Evolutionary conservation across 306 rosid genomes (phyloP), one percentile per base, ranked within the genome.

Genomic region (Trifolium dubium): DNA sequence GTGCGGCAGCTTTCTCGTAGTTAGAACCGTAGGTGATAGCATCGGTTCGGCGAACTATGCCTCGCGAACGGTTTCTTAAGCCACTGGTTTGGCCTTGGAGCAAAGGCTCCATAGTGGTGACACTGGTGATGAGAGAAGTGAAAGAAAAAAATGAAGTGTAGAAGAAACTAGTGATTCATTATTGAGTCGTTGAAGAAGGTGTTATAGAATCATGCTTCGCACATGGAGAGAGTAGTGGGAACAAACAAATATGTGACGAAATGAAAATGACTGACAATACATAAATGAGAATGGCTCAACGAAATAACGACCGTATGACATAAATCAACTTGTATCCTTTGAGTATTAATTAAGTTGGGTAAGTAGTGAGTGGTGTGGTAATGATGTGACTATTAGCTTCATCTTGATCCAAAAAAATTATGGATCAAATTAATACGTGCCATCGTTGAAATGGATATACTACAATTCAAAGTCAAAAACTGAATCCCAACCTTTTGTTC

Each of bases 1-100:
- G 89, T 0, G 97, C 98, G 2, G 97, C 98, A 2, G 98, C 98
- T 85, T 83, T 91, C 79, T 84, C 87, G 69, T 79, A 85, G 37
- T 80, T 47, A 44, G 97, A 80, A 71, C 98, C 99, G 75, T 61
- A 76, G 49, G 92, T 61, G 75, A 94, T 79, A 32, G 97, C 97
- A 40, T 94, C 88, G 9, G 95, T 39, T 67, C 92, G 92, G 12
- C 84, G 84, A 30, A 7, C 8, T 15, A 31, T 2, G 34, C 77
- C 73, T 32, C 72, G 61, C 50, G 60, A 14, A 13, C 34, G 69
- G 69, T 1, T 28, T 29, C 64, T 44, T 71, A n/a, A 64, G 29
- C 69, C 81, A 73, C 98, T 87, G 86, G 70, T 63, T 81, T 87
- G 92, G 29, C 95, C 92, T 66, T 64, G 39, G 5, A 88, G 84